Base-by-base conservation (phyloP, 2,329 filamentous ascomycete species). In the Ophiostoma piceae region DNA sequence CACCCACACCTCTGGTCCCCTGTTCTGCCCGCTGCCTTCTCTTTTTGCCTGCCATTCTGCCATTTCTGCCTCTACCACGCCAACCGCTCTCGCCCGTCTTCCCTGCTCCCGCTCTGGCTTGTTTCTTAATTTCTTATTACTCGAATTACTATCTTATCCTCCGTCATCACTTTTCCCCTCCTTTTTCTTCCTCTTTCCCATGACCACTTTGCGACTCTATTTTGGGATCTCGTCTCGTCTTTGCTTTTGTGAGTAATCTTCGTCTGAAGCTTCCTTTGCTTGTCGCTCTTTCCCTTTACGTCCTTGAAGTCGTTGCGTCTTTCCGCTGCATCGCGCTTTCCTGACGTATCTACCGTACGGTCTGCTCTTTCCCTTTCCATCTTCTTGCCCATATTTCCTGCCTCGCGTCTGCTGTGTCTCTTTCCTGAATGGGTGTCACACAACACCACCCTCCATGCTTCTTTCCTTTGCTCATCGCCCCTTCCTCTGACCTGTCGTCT, bases 381-480 rank as follows among this genome's bases (percentile, higher is more conserved):
- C 26, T 26, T 14, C 16, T 47, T 47, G 16, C 43, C 43, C 16
- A 47, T 19, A 19, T 16, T 39, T 64, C 60, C 29, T 37, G 29
- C 35, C 8, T 39, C 47, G 26, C 47, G 41, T 8, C 43, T 47
- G 26, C 37, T 39, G 11, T 65, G 51, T n/a, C 47, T 26, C 37
- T 35, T 29, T 7, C 54, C 69, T 19, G 43, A 66, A 71, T 69
- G 72, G 71, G 68, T 72, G 72, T 72, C 73, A 72, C 72, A 71
- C 72, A 70, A 47, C 54, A 37, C 68, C 65, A 71, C 69, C 67
- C 72, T 68, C 67, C 71, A 67, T 57, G 57, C 37, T 57, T 65
- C 62, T 65, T 65, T 9, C 35, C 62, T 22, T n/a, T 41, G 6
- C 62, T 26, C 32, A 12, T 35, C 35, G 4, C 19, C 62, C 16